Conservation (phyloP, 2,329 filamentous ascomycete species). For the Aureobasidium musti region DNA sequence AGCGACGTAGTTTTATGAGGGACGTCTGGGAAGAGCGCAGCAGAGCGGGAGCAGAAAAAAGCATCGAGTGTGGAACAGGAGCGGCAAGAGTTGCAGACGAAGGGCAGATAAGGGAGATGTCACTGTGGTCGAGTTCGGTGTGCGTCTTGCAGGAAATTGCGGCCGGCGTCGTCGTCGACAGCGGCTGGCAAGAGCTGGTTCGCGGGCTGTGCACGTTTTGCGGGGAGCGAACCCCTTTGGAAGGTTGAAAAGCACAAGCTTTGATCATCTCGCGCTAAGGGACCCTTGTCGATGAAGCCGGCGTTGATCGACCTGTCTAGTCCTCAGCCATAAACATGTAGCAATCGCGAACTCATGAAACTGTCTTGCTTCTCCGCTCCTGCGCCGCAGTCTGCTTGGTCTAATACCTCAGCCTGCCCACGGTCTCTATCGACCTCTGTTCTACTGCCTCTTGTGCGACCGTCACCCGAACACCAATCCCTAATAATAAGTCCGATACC, state of each 20-base stretch:
- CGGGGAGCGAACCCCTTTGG: background rate
- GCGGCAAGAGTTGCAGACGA: background rate
- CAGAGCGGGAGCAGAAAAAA: background rate
- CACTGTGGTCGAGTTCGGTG: background rate
- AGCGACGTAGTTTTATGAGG: background rate
- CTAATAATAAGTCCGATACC: background rate
- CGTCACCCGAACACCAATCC: too few species aligned
- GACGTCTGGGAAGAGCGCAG: background rate
- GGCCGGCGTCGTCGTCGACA: background rate
- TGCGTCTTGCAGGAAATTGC: background rate
- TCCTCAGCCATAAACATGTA: background rate
- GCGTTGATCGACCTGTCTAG: conserved; percentile 1
- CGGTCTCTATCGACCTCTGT: background rate
- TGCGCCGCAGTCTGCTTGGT: background rate
- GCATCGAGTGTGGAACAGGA: background rate
- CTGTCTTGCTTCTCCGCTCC: background rate
- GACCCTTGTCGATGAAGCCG: background rate
- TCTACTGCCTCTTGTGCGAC: background rate
- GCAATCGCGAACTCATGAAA: background rate
- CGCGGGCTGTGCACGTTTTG: background rate
- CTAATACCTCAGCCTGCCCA: background rate
- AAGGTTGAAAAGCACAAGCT: background rate
- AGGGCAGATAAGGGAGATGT: background rate
- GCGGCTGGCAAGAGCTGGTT: background rate
- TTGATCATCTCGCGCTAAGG: background rate